Percentiles rank a stretch among this genome's conserved stretches.
Evolutionary conservation across 352 stramenopile species (phyloP).

Genomic region (Globisporangium sylvaticum): DNA sequence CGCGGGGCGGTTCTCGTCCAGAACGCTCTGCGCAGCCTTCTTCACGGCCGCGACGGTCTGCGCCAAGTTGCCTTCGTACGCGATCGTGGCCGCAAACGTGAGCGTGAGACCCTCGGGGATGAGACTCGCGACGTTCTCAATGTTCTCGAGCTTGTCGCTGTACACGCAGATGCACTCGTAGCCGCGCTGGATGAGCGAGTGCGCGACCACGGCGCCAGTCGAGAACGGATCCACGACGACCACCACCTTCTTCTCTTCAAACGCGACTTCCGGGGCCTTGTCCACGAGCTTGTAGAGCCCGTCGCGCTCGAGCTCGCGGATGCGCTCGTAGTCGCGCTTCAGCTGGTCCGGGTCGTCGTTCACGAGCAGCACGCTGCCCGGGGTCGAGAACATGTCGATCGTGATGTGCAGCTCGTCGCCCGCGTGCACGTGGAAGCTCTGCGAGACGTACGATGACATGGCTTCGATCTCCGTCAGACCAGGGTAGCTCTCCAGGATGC

Average conservation of each 20-base stretch:
- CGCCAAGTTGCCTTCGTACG: slow-evolving; percentile 49
- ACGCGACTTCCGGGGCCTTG: slow-evolving; percentile 1
- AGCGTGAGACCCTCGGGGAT: slow-evolving; percentile 74
- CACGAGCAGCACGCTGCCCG: slow-evolving; percentile 92
- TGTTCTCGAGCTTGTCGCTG: slow-evolving; percentile 80
- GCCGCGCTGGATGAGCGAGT: slow-evolving; percentile 85
- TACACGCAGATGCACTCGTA: slow-evolving; percentile 90
- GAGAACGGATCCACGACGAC: slow-evolving; percentile 96
- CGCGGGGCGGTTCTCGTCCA: slow-evolving; percentile 18
- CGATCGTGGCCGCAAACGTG: slow-evolving; percentile 73
- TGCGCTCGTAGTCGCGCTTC: slow-evolving; percentile 73
- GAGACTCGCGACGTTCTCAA: slow-evolving; percentile 74
- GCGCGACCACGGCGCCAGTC: slow-evolving; percentile 92
- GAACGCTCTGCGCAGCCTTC: slow-evolving; percentile 32
- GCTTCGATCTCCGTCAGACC: slow-evolving; percentile 89
- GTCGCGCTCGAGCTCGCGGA: slow-evolving; percentile 79
- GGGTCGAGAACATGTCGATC: slow-evolving; percentile 93
- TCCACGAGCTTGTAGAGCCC: slow-evolving; percentile 54
- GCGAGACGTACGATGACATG: slow-evolving; percentile 90
- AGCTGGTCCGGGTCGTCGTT: slow-evolving; percentile 75
- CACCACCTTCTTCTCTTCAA: slow-evolving; percentile 59
- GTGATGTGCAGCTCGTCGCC: slow-evolving; percentile 88
- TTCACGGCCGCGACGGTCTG: slow-evolving; percentile 46
- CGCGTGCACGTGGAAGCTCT: slow-evolving; percentile 86
- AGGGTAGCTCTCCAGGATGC: slow-evolving; percentile 86